Base-by-base conservation (phyloP, 2,329 filamentous ascomycete genomes). In the Fusarium beomiforme region DNA sequence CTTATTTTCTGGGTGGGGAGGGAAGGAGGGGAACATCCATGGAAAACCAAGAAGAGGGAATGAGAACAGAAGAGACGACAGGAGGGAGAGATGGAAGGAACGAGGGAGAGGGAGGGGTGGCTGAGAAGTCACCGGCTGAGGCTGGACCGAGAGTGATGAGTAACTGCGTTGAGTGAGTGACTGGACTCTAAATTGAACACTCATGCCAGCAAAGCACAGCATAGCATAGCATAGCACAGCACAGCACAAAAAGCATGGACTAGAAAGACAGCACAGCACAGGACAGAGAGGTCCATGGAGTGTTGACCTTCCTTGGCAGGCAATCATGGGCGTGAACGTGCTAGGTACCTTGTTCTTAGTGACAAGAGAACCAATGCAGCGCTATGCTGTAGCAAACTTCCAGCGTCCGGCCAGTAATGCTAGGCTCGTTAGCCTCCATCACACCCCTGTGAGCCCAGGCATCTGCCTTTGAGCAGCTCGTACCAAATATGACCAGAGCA, bases 1-100 rank as follows among this genome's bases (percentile, higher is more conserved):
- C n/a, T n/a, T n/a, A n/a, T n/a, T n/a, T n/a, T n/a, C n/a, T 74
- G 72, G 64, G 72, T 75, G 73, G 73, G 65, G 72, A 77, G 70
- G 70, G 70, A 70, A 73, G 70, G 74, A 74, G 67, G 72, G 71
- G 72, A 70, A 75, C 31, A 63, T 63, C 55, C 71, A 69, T 71
- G 67, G 60, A 64, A 63, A 57, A 54, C 69, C 67, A 74, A 69
- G 59, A 70, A 71, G 70, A 70, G 68, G 62, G 69, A 75, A 65
- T 50, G 47, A 34, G 31, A 50, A 26, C 47, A 50, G 31, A 50
- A 50, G 47, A 34, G 47, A 50, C 31, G 31, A 47, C 61, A 63
- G 62, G 70, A 70, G 66, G 58, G 69, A 75, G 69, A 67, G 70
- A 73, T 61, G 56, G 61, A 26, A 57, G 59, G 59, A 64, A 47